Evolutionary conservation across 2,329 filamentous ascomycete genomes (phyloP), one percentile per base, ranked within the genome.

Genomic region (Fusarium odoratissimum): DNA sequence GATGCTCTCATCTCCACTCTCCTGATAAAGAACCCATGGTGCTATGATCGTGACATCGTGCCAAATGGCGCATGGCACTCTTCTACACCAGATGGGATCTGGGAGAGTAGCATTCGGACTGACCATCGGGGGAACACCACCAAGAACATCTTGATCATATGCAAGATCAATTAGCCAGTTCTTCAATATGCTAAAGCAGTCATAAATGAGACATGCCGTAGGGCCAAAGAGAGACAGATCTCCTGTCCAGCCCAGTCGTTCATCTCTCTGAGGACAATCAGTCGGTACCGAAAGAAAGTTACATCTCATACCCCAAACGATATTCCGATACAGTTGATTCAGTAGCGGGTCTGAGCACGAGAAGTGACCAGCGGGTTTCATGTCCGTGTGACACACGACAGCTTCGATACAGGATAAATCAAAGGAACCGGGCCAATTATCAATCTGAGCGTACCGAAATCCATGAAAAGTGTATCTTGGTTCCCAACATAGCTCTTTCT

Each of bases 261-360:
- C 86, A 60, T 89, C 86, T 8, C 86, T 81, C 69, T 89, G 86
- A 0, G 87, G 87, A 68, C 87, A 89, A 71, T 91, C 88, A 0
- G 87, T 90, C 0, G 88, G 88, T 2, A 90, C 77, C 3, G 83
- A 84, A 17, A 90, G 71, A 69, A 90, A 90, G 68, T 90, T 91
- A 3, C 87, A 87, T 35, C 84, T 83, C 84, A 89, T 88, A 23
- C 83, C 83, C 88, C 88, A 90, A 31, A 80, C 72, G 1, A 86
- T 82, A 62, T 91, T 91, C 5, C 82, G 59, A 69, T 89, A 85
- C 3, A 91, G 82, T 64, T 85, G 79, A 67, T 89, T 91, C n/a
- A 91, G 72, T 11, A 85, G 77, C 1, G 75, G 60, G 45, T 91
- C 77, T 0, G 88, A 90, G 64, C 85, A 89, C 17, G 82, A 75